Base-by-base conservation (phyloP, 495 filamentous ascomycete species). In the Aspergillus egyptiacus region DNA sequence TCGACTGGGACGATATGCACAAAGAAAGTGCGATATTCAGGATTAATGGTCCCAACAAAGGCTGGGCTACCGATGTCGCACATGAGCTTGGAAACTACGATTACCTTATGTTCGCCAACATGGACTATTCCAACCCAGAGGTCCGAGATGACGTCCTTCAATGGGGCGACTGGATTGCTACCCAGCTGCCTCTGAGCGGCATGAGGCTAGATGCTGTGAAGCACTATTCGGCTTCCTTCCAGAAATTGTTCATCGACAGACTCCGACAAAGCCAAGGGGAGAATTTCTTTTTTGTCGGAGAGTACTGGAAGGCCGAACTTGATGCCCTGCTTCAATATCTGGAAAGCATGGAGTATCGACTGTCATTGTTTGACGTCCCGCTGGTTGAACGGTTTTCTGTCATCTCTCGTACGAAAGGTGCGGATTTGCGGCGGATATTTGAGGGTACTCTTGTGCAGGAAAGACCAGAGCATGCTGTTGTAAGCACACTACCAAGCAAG, bases 131-230 rank as follows among this genome's bases (percentile, higher is more conserved):
- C 6, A 79, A 88, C 57, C 74, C 74, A 6, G 84, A 86, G 52
- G 82, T 87, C 5, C 61, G 70, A 41, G 56, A 72, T 5, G 85
- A 90, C 54, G 76, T 87, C 5, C 59, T 83, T 10, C 65, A 72
- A 22, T 89, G 85, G 85, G 82, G 78, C 0, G 62, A 71, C 8
- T 90, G 85, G 84, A 70, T 90, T 35, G 71, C 68, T 0, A 63
- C 73, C 1, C 61, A 81, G 45, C 51, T 84, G 0, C 73, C 76
- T 1, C 63, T 89, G 15, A 70, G 73, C 52, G 86, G 85, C 6
- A 82, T 90, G 55, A 73, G 85, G 20, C 73, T 90, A n/a, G 85
- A 90, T 61, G 85, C 84, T 11, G 77, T 81, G 15, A 83, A 86
- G 59, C 86, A 90, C 64, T 85, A 82, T 60, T 82, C 78, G 10